Evolutionary conservation across 371 early-diverging fungal genomes (phyloP), one percentile per base, ranked within the genome.

Genomic region (Phascolomyces articulosus): DNA sequence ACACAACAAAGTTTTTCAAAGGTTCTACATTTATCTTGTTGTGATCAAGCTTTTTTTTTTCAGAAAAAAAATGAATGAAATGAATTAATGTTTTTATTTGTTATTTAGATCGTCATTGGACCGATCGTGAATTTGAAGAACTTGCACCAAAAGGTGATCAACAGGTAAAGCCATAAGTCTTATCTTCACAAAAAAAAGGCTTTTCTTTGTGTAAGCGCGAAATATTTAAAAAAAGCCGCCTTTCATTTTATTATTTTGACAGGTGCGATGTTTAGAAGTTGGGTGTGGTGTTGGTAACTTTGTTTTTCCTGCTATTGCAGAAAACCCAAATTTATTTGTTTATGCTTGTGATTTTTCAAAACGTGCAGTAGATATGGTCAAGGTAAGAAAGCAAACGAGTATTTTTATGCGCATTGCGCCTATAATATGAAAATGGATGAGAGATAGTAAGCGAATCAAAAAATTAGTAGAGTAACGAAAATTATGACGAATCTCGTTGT

Each of bases 221-320:
- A 11, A 34, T 7, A 20, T 8, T 8, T 20, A 48, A 44, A 26
- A 29, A 51, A 49, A 60, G n/a, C n/a, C n/a, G n/a, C n/a, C n/a
- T n/a, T n/a, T n/a, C 8, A 53, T 55, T 49, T 16, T 29, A n/a
- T 23, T 64, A 41, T 57, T 26, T 56, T 44, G 2, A n/a, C 64
- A 70, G 60, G 58, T 63, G 67, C 71, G 67, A 44, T 72, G 89
- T 15, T 70, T 92, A 2, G 95, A 95, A 75, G 83, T 95, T 41
- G 98, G 98, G 38, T 98, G 98, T 75, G 98, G 98, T 40, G 97
- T 97, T 0, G 98, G 98, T 53, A 97, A 96, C 78, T 97, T 97
- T 85, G 82, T 95, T 40, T 97, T 91, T 77, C 98, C 98, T 2
- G 79, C 95, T 10, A 65, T 98, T 26, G 91, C 92, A 48, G 78